Evolutionary conservation across 305 asterid genomes (phyloP).

Genomic region (Caryopteris hybrid): DNA sequence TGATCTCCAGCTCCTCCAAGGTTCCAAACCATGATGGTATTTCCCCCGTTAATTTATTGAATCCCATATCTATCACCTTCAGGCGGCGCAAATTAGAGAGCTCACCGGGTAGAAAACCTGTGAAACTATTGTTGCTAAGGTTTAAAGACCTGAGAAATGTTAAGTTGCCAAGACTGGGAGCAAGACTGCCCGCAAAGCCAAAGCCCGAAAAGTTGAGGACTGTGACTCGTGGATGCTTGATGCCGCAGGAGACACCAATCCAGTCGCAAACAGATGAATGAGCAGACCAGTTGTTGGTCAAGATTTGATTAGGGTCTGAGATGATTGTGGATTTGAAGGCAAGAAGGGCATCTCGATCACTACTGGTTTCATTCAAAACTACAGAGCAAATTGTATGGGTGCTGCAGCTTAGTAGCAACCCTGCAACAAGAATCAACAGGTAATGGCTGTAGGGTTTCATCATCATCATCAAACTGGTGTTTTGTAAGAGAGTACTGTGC

Average conservation of each 20-base stretch:
- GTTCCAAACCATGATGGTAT: conserved; percentile 47
- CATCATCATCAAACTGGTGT: too few species aligned
- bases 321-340: conserved; percentile 27
- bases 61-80: conserved; percentile 12
- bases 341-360: conserved; percentile 23
- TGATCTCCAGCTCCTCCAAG: conserved; percentile 16
- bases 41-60: conserved; percentile 30
- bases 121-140: conserved; percentile 33
- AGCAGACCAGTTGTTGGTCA: conserved; percentile 31
- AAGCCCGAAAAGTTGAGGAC: conserved; percentile 37
- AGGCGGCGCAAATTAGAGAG: conserved; percentile 27
- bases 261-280: conserved; percentile 35
- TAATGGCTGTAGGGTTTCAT: too few species aligned
- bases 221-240: conserved; percentile 21
- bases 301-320: conserved; percentile 21
- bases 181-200: conserved; percentile 29
- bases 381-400: neutral
- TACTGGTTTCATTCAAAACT: neutral
- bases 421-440: too few species aligned
- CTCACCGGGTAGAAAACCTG: conserved; percentile 32
- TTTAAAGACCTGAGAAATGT: conserved; percentile 37
- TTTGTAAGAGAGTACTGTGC: too few species aligned
- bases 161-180: conserved; percentile 45
- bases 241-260: conserved; percentile 42
- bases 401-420: neutral